Evolutionary conservation across 768 basidiomycete genomes (phyloP).

Genomic region (Nidularia sp.): DNA sequence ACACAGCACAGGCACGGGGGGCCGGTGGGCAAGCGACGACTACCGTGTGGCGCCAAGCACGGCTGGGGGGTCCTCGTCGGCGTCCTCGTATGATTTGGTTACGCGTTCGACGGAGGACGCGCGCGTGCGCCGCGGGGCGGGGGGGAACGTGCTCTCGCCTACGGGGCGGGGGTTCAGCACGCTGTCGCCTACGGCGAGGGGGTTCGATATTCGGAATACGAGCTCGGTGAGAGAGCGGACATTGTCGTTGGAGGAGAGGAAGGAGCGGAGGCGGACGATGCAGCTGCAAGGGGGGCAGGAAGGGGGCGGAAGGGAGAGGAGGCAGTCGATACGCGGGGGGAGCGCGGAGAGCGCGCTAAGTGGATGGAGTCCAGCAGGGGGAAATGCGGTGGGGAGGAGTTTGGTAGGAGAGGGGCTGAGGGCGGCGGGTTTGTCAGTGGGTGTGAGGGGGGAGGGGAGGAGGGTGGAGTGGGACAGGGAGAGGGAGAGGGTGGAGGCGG

Average conservation of each 20-base stretch:
- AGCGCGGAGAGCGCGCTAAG: slow-evolving; percentile 66
- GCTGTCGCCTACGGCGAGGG: too few species aligned
- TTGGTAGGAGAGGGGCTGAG: slow-evolving; percentile 65
- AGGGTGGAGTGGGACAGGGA: slow-evolving; percentile 4
- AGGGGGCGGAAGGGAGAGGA: slow-evolving; percentile 28
- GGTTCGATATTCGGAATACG: too few species aligned
- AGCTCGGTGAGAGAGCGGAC: too few species aligned
- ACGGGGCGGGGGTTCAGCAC: too few species aligned
- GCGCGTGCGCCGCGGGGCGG: too few species aligned
- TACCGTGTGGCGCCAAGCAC: slow-evolving; percentile 9
- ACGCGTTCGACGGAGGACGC: too few species aligned
- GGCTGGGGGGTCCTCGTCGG: too few species aligned
- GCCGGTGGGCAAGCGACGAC: slow-evolving; percentile 21
- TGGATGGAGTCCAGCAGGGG: slow-evolving; percentile 28
- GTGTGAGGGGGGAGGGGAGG: slow-evolving; percentile 11
- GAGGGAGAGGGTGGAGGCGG: slow-evolving; percentile 1
- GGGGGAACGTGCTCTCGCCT: too few species aligned
- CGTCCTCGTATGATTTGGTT: too few species aligned
- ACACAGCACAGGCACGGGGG: slow-evolving; percentile 13
- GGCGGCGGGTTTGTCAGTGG: slow-evolving; percentile 59
- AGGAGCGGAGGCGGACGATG: too few species aligned
- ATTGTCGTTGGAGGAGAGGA: too few species aligned
- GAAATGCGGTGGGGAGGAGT: slow-evolving; percentile 46
- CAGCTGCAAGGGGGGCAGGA: background rate
- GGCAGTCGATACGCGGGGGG: slow-evolving; percentile 58